Evolutionary conservation across 495 filamentous ascomycete genomes (phyloP).

Genomic region (Penicillium antarcticum): DNA sequence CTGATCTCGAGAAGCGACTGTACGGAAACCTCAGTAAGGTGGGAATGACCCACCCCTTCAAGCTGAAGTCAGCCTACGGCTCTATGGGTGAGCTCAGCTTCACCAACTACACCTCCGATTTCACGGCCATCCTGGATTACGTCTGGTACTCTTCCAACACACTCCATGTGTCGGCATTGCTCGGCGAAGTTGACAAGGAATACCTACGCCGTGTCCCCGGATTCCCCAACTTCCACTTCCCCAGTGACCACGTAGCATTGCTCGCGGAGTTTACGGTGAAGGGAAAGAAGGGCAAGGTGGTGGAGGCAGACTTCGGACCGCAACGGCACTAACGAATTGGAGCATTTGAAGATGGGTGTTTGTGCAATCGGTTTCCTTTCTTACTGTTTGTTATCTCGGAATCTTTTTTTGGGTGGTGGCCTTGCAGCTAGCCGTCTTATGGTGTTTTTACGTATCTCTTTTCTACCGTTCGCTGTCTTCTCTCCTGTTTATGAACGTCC

Average conservation of each 20-base stretch:
- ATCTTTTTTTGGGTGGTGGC: conserved; percentile 38
- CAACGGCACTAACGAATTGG: conserved; percentile 48
- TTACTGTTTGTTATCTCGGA: conserved; percentile 36
- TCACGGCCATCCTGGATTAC: conserved; percentile 90
- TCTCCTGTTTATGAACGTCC: conserved; percentile 17
- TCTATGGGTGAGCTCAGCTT: conserved; percentile 79
- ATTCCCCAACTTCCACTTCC: conserved; percentile 96
- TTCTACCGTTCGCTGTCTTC: conserved; percentile 16
- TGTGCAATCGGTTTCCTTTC: conserved; percentile 34
- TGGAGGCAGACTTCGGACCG: conserved; percentile 61
- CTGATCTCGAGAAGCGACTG: conserved; percentile 65
- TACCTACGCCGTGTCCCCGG: conserved; percentile 89
- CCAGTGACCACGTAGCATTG: conserved; percentile 92
- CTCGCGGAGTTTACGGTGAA: conserved; percentile 91
- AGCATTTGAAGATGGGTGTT: conserved; percentile 45
- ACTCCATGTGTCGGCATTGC: conserved; percentile 78
- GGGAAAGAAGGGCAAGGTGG: conserved; percentile 76
- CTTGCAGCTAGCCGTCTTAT: conserved; percentile 24
- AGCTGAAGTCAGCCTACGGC: conserved; percentile 81
- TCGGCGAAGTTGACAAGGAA: conserved; percentile 86
- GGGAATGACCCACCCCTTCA: conserved; percentile 93
- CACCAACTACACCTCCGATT: conserved; percentile 93
- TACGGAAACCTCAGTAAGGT: conserved; percentile 91
- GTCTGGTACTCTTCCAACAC: conserved; percentile 95
- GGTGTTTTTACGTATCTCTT: conserved; percentile 19